Evolutionary conservation across 768 basidiomycete genomes (phyloP).

Genomic region (Leccinum pellstonianum): DNA sequence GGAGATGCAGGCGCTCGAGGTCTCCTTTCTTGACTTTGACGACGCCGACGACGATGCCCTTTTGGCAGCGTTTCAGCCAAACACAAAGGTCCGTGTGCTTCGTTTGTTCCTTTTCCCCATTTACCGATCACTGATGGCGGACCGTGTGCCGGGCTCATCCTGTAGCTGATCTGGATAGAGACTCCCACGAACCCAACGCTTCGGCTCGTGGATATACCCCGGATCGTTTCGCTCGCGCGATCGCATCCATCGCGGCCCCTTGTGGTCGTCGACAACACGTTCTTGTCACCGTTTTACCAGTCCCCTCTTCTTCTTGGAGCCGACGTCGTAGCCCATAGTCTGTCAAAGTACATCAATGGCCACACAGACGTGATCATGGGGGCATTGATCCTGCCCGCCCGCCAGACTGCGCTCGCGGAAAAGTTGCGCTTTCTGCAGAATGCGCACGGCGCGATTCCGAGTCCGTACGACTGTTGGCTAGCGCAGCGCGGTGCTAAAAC

Average conservation of each 20-base stretch:
- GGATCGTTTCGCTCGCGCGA: constrained; percentile 64
- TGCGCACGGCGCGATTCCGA: constrained; percentile 80
- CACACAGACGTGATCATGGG: constrained; percentile 95
- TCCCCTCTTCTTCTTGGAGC: constrained; percentile 85
- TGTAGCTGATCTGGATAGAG: constrained; percentile 90
- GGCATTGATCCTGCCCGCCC: constrained; percentile 65
- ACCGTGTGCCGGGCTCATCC: neutral
- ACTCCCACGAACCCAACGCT: constrained; percentile 94
- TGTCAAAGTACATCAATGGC: constrained; percentile 92
- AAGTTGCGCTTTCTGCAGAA: constrained; percentile 88
- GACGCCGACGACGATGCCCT: constrained; percentile 62
- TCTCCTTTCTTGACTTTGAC: constrained; percentile 83
- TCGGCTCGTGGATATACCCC: constrained; percentile 75
- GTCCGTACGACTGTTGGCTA: constrained; percentile 82
- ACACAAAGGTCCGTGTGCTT: constrained; percentile 67
- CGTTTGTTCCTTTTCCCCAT: neutral
- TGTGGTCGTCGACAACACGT: constrained; percentile 92
- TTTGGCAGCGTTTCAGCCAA: constrained; percentile 59
- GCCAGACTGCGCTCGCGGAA: constrained; percentile 45
- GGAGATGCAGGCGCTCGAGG: constrained; percentile 63
- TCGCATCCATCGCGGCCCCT: constrained; percentile 65
- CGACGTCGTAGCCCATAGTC: constrained; percentile 79
- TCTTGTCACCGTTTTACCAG: constrained; percentile 88
- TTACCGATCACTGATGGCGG: neutral
- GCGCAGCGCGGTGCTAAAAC: constrained; percentile 92